Evolutionary conservation across 2,329 filamentous ascomycete genomes (phyloP).

Genomic region (Claviceps sp.): DNA sequence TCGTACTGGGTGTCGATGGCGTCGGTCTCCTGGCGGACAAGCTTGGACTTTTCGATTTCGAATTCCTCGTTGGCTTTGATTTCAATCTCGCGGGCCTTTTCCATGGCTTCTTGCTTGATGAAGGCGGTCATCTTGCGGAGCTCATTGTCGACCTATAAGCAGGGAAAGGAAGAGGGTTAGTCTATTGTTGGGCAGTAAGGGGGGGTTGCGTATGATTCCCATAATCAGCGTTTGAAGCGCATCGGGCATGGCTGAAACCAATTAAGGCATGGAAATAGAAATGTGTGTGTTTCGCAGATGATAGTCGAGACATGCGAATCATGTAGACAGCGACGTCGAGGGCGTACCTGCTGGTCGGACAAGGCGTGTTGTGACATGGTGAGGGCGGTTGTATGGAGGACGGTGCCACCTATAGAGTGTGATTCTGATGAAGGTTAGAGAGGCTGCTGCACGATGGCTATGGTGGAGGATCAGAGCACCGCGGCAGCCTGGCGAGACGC

Average conservation of each 20-base stretch:
- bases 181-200: background rate
- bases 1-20: slow-evolving; percentile 87
- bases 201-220: background rate
- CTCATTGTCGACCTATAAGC: slow-evolving; percentile 75
- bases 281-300: slow-evolving; percentile 7
- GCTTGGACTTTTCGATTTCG: slow-evolving; percentile 96
- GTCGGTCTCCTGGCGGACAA: slow-evolving; percentile 88
- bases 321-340: slow-evolving; percentile 2
- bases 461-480: background rate
- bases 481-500: background rate
- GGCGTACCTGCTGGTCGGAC: slow-evolving; percentile 84
- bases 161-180: background rate
- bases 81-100: slow-evolving; percentile 94
- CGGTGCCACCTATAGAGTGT: slow-evolving; percentile 10
- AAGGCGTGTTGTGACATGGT: slow-evolving; percentile 93
- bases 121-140: slow-evolving; percentile 99
- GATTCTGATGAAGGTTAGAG: slow-evolving; percentile 7
- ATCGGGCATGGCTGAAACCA: background rate
- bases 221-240: background rate
- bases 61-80: slow-evolving; percentile 99
- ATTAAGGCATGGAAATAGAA: background rate
- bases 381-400: slow-evolving; percentile 23
- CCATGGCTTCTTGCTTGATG: slow-evolving; percentile 95
- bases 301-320: slow-evolving; percentile 8
- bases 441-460: background rate